phyloP scores from a whole-genome alignment of 192 early-diverging fungal species.

The Coemansia sp. region DNA sequence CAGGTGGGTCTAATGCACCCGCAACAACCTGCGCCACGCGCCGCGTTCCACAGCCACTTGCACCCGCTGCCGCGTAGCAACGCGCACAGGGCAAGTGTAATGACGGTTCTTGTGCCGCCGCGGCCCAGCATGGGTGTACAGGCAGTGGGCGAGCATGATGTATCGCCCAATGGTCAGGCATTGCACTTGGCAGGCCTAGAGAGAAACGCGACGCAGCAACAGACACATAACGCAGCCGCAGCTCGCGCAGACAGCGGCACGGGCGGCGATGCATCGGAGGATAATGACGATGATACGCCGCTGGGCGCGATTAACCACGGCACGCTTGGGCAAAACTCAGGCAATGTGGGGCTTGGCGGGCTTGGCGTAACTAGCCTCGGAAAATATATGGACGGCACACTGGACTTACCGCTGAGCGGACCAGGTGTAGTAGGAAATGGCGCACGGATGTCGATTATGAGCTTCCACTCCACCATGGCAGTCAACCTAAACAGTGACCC shows the following conservation, averaged over 20 bases:
- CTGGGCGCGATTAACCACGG: slow-evolving; percentile 33
- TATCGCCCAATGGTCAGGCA: neutral
- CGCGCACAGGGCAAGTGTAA: slow-evolving; percentile 4
- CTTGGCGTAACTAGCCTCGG: slow-evolving; percentile 13
- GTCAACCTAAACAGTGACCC: slow-evolving; percentile 29
- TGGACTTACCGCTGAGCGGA: slow-evolving; percentile 27
- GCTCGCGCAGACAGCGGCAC: slow-evolving; percentile 5
- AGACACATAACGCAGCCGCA: slow-evolving; percentile 1
- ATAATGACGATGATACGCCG: slow-evolving; percentile 46
- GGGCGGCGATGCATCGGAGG: slow-evolving; percentile 8
- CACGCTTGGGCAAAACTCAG: neutral
- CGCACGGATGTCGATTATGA: slow-evolving; percentile 39
- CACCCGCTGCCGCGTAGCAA: slow-evolving; percentile 9
- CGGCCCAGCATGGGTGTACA: slow-evolving; percentile 2
- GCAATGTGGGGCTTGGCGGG: neutral
- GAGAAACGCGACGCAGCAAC: neutral
- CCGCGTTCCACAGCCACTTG: slow-evolving; percentile 8
- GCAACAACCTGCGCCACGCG: slow-evolving; percentile 15
- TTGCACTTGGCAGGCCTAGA: neutral
- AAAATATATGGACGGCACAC: slow-evolving; percentile 20
- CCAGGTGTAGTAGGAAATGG: slow-evolving; percentile 19
- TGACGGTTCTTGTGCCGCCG: slow-evolving; percentile 7
- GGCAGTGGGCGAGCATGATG: neutral
- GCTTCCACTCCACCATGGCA: slow-evolving; percentile 47
- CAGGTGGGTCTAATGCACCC: slow-evolving; percentile 6